Conservation (phyloP, 805 yeast genomes). For the Monosporozyma unispora region DNA sequence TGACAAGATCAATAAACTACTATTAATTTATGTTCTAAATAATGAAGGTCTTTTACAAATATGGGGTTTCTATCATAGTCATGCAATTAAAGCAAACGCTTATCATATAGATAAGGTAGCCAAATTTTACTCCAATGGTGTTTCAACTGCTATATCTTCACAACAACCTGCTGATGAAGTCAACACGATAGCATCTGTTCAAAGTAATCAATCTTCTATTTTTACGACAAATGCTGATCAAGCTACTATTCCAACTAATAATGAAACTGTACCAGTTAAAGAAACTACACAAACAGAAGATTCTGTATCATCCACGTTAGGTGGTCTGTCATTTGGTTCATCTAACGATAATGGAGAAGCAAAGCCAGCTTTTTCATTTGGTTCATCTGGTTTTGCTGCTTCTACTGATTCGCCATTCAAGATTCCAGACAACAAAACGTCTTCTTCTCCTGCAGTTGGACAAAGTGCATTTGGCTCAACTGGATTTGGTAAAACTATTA, state of each 20-base stretch:
- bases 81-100: constrained; percentile 36
- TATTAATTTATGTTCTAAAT: constrained; percentile 54
- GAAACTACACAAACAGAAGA: not conserved
- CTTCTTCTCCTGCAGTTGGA: constrained; percentile 16
- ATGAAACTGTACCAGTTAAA: not conserved
- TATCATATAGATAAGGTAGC: constrained; percentile 16
- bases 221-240: not conserved
- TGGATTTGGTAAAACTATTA: constrained; percentile 5
- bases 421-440: not conserved
- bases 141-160: too few species aligned
- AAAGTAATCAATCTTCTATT: not conserved
- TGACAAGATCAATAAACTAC: constrained; percentile 52
- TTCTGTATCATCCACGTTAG: not conserved
- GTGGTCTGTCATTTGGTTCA: constrained; percentile 1
- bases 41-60: constrained; percentile 52
- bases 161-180: not conserved
- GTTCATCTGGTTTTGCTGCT: not conserved
- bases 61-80: constrained; percentile 57
- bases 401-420: not conserved
- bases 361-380: not conserved
- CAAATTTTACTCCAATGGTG: not conserved
- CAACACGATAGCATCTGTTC: not conserved
- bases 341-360: not conserved
- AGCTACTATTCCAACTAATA: not conserved
- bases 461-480: constrained; percentile 18